Conservation (phyloP, 2,329 filamentous ascomycete species). For the Hymenoscyphus infarciens region DNA sequence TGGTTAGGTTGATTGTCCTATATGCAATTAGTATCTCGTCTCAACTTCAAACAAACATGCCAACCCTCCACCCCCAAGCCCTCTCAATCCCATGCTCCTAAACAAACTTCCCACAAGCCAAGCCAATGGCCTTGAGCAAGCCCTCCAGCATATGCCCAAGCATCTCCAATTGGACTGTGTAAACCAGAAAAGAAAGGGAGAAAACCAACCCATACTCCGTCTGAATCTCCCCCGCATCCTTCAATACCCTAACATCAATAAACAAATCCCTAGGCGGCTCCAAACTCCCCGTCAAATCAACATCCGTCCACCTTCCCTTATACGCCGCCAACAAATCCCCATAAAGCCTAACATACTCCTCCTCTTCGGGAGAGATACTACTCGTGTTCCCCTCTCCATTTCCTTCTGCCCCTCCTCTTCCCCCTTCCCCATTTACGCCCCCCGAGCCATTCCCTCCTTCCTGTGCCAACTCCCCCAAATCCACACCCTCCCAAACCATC, state of each 20-base stretch:
- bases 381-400: constrained; percentile 56
- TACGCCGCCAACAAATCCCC: constrained; percentile 90
- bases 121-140: neutral
- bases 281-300: constrained; percentile 89
- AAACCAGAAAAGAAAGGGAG: neutral
- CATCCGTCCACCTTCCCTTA: constrained; percentile 97
- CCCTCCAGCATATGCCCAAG: too few relatives aligned
- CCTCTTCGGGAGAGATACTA: constrained; percentile 89
- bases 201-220: constrained; percentile 88
- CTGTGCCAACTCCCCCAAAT: constrained; percentile 68
- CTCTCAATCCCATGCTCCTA: too few relatives aligned
- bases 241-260: constrained; percentile 92
- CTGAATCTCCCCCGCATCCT: constrained; percentile 97
- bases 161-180: neutral
- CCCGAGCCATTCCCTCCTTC: too few relatives aligned
- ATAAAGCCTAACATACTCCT: constrained; percentile 92
- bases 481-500: constrained; percentile 86
- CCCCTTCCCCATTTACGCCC: constrained; percentile 34
- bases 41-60: neutral
- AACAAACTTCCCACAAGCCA: neutral
- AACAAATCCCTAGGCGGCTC: constrained; percentile 95
- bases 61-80: neutral
- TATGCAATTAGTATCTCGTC: constrained; percentile 4
- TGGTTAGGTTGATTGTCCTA: constrained; percentile 91
- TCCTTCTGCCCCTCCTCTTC: constrained; percentile 34